Conservation (phyloP, 2,329 filamentous ascomycete species). For the Dactylellina leptospora region DNA sequence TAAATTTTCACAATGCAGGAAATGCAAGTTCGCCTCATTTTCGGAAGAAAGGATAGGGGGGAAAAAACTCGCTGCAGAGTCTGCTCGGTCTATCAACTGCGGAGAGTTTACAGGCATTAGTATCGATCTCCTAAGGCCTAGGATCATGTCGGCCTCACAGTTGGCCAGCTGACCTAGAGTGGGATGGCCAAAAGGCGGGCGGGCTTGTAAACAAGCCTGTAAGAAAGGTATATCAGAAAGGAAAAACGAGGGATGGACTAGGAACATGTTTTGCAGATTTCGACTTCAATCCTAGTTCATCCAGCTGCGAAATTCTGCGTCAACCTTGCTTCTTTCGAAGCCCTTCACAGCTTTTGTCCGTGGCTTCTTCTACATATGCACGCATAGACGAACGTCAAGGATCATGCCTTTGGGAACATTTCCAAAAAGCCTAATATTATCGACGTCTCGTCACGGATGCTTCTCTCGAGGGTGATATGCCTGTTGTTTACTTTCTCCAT, state of each 20-base stretch:
- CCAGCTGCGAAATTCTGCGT: constrained; percentile 10
- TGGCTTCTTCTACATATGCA: constrained; percentile 39
- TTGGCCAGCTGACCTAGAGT: constrained; percentile 17
- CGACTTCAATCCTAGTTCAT: constrained; percentile 22
- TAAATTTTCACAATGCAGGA: too few relatives aligned
- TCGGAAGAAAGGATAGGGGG: too few relatives aligned
- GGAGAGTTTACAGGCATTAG: background rate
- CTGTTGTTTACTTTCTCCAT: too few relatives aligned
- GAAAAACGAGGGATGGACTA: constrained; percentile 15
- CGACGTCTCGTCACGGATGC: constrained; percentile 42
- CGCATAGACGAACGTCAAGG: constrained; percentile 33
- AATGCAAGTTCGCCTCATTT: too few relatives aligned
- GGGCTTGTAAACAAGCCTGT: constrained; percentile 1
- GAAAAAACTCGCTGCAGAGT: too few relatives aligned
- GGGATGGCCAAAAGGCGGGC: constrained; percentile 9
- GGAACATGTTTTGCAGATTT: constrained; percentile 45
- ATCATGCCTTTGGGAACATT: constrained; percentile 39
- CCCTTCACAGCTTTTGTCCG: constrained; percentile 11
- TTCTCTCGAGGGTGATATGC: constrained; percentile 5
- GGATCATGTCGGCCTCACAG: constrained; percentile 29
- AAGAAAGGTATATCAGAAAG: constrained; percentile 31
- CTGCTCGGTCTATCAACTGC: too few relatives aligned
- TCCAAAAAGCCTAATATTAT: constrained; percentile 27
- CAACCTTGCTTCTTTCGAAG: constrained; percentile 33
- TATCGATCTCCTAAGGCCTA: constrained; percentile 11